Evolutionary conservation across 768 basidiomycete species (phyloP), one percentile per base, ranked within the genome.

Genomic region (Boletus pseudo-olivaceus): DNA sequence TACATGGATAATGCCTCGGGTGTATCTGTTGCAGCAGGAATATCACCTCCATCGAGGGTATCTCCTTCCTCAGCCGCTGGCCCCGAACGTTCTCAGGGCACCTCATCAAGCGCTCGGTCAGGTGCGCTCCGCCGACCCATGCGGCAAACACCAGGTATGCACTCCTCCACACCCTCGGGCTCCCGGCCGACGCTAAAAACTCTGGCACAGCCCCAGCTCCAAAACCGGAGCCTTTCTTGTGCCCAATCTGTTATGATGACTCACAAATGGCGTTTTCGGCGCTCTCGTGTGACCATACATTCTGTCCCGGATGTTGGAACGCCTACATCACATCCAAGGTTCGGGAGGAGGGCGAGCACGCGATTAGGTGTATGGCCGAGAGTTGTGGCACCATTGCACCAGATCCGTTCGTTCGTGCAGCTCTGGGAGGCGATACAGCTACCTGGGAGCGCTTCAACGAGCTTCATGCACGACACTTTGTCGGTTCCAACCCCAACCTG

Each of bases 161-260:
- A 19, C 19, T 14, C 14, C 43, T 20, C 17, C 27, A 6, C 17
- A 23, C 51, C 23, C 3, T 41, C 41, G 19, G 26, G 7, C 33
- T 35, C 4, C 38, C 19, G 3, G 20, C 17, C 30, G 8, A 9
- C 26, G 29, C 49, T 57, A n/a, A 60, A 39, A 3, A 15, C 11
- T 3, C n/a, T 11, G 26, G 15, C 35, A 53, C 53, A 65, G 33
- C 58, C 66, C 53, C 62, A 64, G 44, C 58, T 30, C 63, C 62
- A 34, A 66, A 73, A 57, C 62, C 66, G 19, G 76, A 79, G 41
- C 75, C 83, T 19, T 96, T 95, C 72, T 78, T 88, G 33, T 99
- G 97, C 73, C 90, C 93, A 4, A 90, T 98, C 68, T 99, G 97
- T 76, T 98, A 87, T 72, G 88, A 90, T 66, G 90, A 93, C 60